These are phyloP conservation scores for Ustilago trichophora DNA, from an alignment of 1,284 basidiomycete species.

Conservation along the genomic window DNA sequence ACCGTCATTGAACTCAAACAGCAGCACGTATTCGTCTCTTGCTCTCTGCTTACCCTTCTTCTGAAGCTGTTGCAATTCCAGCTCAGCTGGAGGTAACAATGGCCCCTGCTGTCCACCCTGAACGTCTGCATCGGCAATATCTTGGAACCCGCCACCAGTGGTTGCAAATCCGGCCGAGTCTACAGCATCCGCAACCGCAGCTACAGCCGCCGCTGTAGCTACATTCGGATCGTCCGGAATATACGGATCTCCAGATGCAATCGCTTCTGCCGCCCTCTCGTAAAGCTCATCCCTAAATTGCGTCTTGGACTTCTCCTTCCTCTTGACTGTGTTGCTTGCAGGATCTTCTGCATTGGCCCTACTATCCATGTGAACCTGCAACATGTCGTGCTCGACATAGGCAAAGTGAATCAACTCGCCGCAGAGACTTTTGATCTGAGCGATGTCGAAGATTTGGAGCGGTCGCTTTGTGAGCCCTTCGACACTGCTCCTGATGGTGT, in stretches of 20 bases:
- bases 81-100: conserved; percentile 28
- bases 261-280: conserved; percentile 30
- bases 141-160: conserved; percentile 44
- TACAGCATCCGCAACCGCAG: conserved; percentile 3
- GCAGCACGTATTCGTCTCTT: conserved; percentile 61
- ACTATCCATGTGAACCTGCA: conserved; percentile 72
- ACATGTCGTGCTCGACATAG: conserved; percentile 77
- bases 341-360: conserved; percentile 31
- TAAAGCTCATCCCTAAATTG: conserved; percentile 47
- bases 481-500: conserved; percentile 78
- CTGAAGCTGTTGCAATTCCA: conserved; percentile 32
- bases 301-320: conserved; percentile 16
- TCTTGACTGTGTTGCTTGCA: conserved; percentile 29
- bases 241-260: conserved; percentile 24
- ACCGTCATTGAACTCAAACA: conserved; percentile 68
- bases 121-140: conserved; percentile 30
- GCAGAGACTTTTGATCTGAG: conserved; percentile 87
- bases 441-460: conserved; percentile 79
- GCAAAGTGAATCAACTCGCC: conserved; percentile 83
- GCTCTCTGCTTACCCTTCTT: conserved; percentile 48
- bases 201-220: not conserved
- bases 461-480: conserved; percentile 80
- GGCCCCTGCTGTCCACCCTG: conserved; percentile 20
- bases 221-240: conserved; percentile 15
- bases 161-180: conserved; percentile 37